phyloP scores from a whole-genome alignment of 1,284 basidiomycete genomes.

The Irpex rosettiformis region DNA sequence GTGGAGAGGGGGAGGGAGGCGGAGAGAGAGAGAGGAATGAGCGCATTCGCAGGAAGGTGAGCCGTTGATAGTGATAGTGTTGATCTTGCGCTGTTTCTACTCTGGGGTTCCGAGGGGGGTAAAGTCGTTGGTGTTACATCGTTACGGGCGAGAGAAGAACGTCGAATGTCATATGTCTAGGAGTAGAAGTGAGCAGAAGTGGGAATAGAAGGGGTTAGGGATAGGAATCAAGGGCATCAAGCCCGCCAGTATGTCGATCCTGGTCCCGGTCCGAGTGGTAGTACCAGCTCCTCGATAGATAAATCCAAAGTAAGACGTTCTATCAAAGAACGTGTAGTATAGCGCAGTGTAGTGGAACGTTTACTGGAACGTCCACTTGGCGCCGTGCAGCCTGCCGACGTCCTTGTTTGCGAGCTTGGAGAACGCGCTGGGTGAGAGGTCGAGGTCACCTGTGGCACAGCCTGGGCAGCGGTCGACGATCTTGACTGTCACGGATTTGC shows the following conservation, averaged over 20 bases:
- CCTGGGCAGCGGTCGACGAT: slow-evolving; percentile 62
- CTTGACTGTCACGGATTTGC: slow-evolving; percentile 44
- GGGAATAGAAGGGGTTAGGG: background rate
- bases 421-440: slow-evolving; percentile 60
- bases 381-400: slow-evolving; percentile 47
- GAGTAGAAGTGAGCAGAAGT: background rate
- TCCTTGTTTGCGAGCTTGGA: slow-evolving; percentile 27
- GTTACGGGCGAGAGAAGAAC: too few relatives aligned
- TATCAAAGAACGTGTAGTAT: background rate
- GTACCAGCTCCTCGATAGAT: too few relatives aligned
- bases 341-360: background rate
- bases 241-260: background rate
- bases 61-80: too few relatives aligned
- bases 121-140: too few relatives aligned
- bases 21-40: background rate
- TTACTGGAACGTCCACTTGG: slow-evolving; percentile 37
- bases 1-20: background rate
- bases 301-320: too few relatives aligned
- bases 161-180: background rate
- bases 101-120: too few relatives aligned
- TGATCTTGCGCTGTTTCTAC: too few relatives aligned
- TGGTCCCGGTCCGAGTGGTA: background rate
- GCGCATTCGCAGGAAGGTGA: too few relatives aligned
- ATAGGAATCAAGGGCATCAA: background rate
- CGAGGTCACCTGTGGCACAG: slow-evolving; percentile 49